Evolutionary conservation across 116 monocot species (phyloP).

Genomic region (Dioscorea cayenensis): DNA sequence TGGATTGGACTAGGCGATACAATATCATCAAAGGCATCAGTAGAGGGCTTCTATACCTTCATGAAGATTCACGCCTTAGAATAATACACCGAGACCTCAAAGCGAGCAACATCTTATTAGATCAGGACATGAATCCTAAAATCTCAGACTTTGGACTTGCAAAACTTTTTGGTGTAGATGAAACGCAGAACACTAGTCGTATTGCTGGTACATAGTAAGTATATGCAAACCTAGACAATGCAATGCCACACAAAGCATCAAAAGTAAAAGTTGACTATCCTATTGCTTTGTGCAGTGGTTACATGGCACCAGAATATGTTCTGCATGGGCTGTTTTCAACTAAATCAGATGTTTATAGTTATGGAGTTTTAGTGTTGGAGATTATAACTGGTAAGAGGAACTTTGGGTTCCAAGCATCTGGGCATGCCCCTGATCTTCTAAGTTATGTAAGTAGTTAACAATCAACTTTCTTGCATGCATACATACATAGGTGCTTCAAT

Average conservation of each 20-base stretch:
- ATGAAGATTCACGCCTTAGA: slow-evolving; percentile 21
- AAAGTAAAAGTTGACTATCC: too few species aligned
- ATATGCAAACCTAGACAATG: not conserved
- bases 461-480: not conserved
- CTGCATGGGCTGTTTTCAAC: slow-evolving; percentile 19
- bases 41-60: slow-evolving; percentile 26
- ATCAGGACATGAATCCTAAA: slow-evolving; percentile 28
- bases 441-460: slow-evolving; percentile 14
- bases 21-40: slow-evolving; percentile 26
- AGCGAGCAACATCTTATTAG: slow-evolving; percentile 27
- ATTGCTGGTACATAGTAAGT: slow-evolving; percentile 35
- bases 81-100: slow-evolving; percentile 34
- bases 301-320: slow-evolving; percentile 34
- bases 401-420: slow-evolving; percentile 3
- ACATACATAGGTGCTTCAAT: not conserved
- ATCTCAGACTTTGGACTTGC: slow-evolving; percentile 36
- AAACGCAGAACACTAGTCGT: slow-evolving; percentile 16
- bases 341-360: slow-evolving; percentile 36
- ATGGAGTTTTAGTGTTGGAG: slow-evolving; percentile 23
- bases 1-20: slow-evolving; percentile 18
- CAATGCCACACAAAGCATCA: not conserved
- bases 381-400: slow-evolving; percentile 22
- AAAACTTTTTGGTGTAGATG: slow-evolving; percentile 20
- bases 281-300: slow-evolving; percentile 19
- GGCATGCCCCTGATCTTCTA: slow-evolving; percentile 5